Conservation (phyloP, 352 stramenopile genomes). For the Peronosclerospora sorghi region DNA sequence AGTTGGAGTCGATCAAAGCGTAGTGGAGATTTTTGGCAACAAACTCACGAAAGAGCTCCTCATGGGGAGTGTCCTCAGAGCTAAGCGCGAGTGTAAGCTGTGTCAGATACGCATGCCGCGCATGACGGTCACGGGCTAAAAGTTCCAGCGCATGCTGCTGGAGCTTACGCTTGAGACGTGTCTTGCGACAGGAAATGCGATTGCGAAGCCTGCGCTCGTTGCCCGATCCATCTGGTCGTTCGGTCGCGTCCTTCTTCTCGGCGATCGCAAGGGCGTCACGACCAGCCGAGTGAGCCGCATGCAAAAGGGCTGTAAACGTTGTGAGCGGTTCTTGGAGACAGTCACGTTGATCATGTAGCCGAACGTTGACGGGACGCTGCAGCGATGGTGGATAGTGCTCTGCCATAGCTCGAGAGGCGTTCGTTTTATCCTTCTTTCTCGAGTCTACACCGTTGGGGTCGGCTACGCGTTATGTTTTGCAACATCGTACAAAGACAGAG, state of each 20-base stretch:
- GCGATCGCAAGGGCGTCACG: not conserved
- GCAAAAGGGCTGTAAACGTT: slow-evolving; percentile 18
- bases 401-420: too few species aligned
- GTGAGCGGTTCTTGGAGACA: slow-evolving; percentile 4
- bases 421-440: too few species aligned
- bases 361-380: too few species aligned
- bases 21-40: slow-evolving; percentile 25
- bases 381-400: too few species aligned
- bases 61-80: not conserved
- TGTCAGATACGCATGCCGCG: slow-evolving; percentile 24
- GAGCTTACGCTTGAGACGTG: slow-evolving; percentile 34
- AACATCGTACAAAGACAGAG: too few species aligned
- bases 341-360: too few species aligned
- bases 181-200: slow-evolving; percentile 36
- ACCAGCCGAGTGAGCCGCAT: slow-evolving; percentile 13
- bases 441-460: too few species aligned
- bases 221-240: slow-evolving; percentile 1
- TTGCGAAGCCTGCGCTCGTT: slow-evolving; percentile 27
- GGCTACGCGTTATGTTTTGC: too few species aligned
- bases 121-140: slow-evolving; percentile 16
- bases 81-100: slow-evolving; percentile 14
- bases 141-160: slow-evolving; percentile 18
- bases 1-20: slow-evolving; percentile 24
- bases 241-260: not conserved
- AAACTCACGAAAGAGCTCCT: slow-evolving; percentile 17